Base-by-base conservation (phyloP, 2,329 filamentous ascomycete genomes). In the Diaporthe vexans region DNA sequence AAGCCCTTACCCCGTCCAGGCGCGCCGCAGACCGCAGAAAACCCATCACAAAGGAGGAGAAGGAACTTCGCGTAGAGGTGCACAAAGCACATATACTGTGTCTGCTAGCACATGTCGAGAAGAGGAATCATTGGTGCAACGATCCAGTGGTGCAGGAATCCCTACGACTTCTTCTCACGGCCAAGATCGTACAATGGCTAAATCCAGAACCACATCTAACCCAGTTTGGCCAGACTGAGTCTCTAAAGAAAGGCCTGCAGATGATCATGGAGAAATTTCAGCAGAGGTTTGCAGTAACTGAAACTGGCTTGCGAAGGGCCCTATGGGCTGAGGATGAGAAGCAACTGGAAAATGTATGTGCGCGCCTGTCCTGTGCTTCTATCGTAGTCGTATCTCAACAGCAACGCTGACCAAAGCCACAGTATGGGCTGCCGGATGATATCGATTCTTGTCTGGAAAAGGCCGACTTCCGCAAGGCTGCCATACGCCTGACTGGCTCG, bases 111-210 rank as follows among this genome's bases (percentile, higher is more conserved):
- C 94, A 98, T 82, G 89, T 92, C 21, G 89, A 94, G 77, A 87
- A 91, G 73, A 91, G 95, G 72, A 99, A 98, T 80, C 86, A 90
- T 72, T 98, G 96, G 95, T 98, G 95, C 84, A 97, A 97, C 79
- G 93, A 96, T 80, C 79, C 85, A 19, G 84, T 88, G 73, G 90
- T 94, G 11, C 94, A 97, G 80, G 88, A 86, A 54, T 84, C 83
- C n/a, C 83, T 97, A 54, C 91, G 89, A 71, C 85, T 88, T 54
- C 86, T 95, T 51, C 82, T 98, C 7, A 88, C 90, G 1, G 89
- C 91, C 43, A 93, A 93, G 78, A 91, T 90, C 40, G 82, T 93
- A 37, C 86, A 86, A 0, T 92, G 92, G 71, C 86, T 98, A 9
- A 93, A 92, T 67, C 94, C 95, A 0, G 87, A 91, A 19, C 84